Percentiles rank a stretch among this genome's conserved stretches.
These are phyloP conservation scores for Neoconidiobolus thromboides DNA, from an alignment of 371 early-diverging fungal species.

Conservation along the genomic window DNA sequence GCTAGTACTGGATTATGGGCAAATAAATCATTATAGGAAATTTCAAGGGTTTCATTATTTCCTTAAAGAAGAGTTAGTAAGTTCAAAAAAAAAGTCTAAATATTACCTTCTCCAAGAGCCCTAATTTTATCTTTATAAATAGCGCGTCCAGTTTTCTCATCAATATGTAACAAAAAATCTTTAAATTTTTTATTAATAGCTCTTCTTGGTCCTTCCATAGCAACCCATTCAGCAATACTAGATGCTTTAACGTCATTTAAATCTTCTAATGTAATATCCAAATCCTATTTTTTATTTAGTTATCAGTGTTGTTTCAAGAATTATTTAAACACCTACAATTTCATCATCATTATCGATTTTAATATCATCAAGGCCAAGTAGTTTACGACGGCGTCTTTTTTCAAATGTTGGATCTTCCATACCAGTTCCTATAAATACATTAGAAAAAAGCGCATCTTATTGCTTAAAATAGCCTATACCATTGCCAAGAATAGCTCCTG, in stretches of 20 bases:
- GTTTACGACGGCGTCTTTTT: neutral
- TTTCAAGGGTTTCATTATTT: slow-evolving; percentile 78
- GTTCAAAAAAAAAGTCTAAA: neutral
- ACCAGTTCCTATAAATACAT: neutral
- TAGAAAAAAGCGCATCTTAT: neutral
- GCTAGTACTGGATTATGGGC: slow-evolving; percentile 59
- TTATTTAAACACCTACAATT: neutral
- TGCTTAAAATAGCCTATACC: neutral
- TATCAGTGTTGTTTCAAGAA: neutral
- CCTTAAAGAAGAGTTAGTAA: slow-evolving; percentile 13
- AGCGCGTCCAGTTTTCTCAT: slow-evolving; percentile 65
- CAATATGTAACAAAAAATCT: slow-evolving; percentile 57
- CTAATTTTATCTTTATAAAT: slow-evolving; percentile 85
- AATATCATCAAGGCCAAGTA: neutral
- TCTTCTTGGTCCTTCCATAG: slow-evolving; percentile 51
- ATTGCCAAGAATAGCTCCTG: slow-evolving; percentile 1
- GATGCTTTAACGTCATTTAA: slow-evolving; percentile 7
- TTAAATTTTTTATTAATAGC: slow-evolving; percentile 72
- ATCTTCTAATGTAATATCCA: neutral
- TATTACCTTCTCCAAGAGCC: slow-evolving; percentile 61
- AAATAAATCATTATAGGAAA: slow-evolving; percentile 64
- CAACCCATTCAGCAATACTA: slow-evolving; percentile 53
- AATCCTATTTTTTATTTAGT: neutral
- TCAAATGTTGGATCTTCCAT: neutral
- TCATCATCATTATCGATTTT: neutral